Evolutionary conservation across 1,284 basidiomycete genomes (phyloP), one percentile per base, ranked within the genome.

Genomic region (Omphalotus olearius): DNA sequence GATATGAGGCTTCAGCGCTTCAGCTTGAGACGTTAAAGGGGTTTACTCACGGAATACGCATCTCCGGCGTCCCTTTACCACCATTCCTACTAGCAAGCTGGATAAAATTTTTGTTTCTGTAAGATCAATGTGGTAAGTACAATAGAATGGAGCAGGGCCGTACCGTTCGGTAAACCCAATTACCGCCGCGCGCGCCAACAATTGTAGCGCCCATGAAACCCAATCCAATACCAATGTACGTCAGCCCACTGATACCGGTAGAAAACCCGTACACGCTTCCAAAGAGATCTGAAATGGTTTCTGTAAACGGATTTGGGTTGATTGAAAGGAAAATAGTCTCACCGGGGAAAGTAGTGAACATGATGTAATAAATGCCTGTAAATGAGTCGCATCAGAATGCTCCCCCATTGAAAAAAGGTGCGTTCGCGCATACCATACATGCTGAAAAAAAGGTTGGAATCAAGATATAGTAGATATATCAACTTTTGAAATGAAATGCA

Each of bases 211-310:
- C 2, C 35, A 81, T 17, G 59, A 84, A 84, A 4, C 83, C 83
- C 9, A 80, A 42, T n/a, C 82, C 83, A 6, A 82, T 69, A 10
- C 82, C 83, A 20, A 81, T 59, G 59, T 84, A 85, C 13, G 76
- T 72, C 45, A 85, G 64, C 3, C 83, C 83, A 16, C 71, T 71
- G 9, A 77, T 64, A 17, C 80, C 81, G 18, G 74, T 56, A 6
- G 65, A 65, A 62, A 83, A 84, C 26, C 80, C 71, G 60, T 87
- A 89, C 0, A 90, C 76, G 59, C 88, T 88, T 2, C 86, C 87
- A 2, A 74, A 62, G 1, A 67, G 67, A 60, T 91, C 87, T 17
- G 38, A 40, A 20, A 40, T 56, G 5, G 28, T 45, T 17, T 62
- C 56, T 4, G 59, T 55, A 5, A 57, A 56, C 64, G 69, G 26